phyloP scores from a whole-genome alignment of 2,329 filamentous ascomycete species.

The Zopfia rhizophila region DNA sequence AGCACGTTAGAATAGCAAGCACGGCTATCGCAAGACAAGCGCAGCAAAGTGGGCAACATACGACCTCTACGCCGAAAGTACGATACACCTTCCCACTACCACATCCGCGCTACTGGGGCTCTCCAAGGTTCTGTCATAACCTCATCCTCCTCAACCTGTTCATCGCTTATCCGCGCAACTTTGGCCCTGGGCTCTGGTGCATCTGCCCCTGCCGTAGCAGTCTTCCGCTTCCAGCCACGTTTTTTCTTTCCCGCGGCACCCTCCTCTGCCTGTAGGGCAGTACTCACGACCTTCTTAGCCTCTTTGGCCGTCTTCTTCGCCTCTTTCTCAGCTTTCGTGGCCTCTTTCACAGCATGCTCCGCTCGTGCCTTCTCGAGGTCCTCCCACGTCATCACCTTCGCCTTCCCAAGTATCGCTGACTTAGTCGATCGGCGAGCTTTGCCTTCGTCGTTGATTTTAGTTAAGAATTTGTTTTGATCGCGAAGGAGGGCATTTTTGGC shows the following conservation, averaged over 20 bases:
- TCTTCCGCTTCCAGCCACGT: too few relatives aligned
- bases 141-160: slow-evolving; percentile 5
- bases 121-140: slow-evolving; percentile 11
- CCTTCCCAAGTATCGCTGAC: slow-evolving; percentile 31
- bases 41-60: too few relatives aligned
- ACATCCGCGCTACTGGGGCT: slow-evolving; percentile 18
- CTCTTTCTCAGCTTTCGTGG: slow-evolving; percentile 17
- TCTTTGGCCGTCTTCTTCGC: slow-evolving; percentile 5
- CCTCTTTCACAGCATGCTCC: slow-evolving; percentile 28
- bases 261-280: slow-evolving; percentile 2
- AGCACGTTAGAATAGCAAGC: too few relatives aligned
- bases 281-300: neutral
- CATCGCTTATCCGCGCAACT: too few relatives aligned
- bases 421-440: slow-evolving; percentile 33
- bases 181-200: too few relatives aligned
- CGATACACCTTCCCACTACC: too few relatives aligned
- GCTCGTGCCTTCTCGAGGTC: slow-evolving; percentile 30
- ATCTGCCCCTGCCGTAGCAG: too few relatives aligned
- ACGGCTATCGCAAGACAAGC: too few relatives aligned
- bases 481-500: slow-evolving; percentile 29
- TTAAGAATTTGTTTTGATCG: slow-evolving; percentile 32
- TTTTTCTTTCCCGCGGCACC: slow-evolving; percentile 10
- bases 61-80: too few relatives aligned
- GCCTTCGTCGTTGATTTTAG: slow-evolving; percentile 28
- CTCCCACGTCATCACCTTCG: slow-evolving; percentile 36